A percentile compares a stretch with the other conserved stretches of the same genome.
Evolutionary conservation across 257 asterid genomes (phyloP).

Genomic region (Salvia hispanica): DNA sequence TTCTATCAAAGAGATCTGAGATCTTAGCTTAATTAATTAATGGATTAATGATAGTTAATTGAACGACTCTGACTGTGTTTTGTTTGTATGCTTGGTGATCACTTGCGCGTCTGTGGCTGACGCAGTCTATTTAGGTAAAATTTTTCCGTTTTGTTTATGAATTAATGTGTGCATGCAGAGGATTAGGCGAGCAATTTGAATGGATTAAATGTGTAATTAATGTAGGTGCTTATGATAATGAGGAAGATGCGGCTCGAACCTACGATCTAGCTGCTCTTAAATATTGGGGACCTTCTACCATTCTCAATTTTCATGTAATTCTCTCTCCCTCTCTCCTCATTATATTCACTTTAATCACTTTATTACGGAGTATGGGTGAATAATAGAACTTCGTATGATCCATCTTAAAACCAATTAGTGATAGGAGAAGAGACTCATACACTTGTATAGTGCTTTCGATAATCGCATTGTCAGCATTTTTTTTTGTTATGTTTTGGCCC

Average conservation of each 20-base stretch:
- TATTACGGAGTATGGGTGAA: too few species aligned
- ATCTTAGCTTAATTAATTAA: slow-evolving; percentile 32
- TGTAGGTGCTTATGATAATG: slow-evolving; percentile 85
- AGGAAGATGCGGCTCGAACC: slow-evolving; percentile 84
- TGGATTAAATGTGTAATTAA: slow-evolving; percentile 1
- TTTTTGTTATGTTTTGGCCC: too few species aligned
- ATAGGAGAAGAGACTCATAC: too few species aligned
- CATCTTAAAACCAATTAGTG: too few species aligned
- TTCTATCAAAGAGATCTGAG: slow-evolving; percentile 61
- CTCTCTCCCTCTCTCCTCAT: slow-evolving; percentile 6
- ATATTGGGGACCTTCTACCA: slow-evolving; percentile 73
- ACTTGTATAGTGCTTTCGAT: too few species aligned
- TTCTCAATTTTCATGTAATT: slow-evolving; percentile 59
- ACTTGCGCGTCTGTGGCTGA: slow-evolving; percentile 47
- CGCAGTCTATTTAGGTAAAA: slow-evolving; percentile 86
- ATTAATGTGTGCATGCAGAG: slow-evolving; percentile 32
- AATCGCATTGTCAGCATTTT: too few species aligned
- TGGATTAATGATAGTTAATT: slow-evolving; percentile 26
- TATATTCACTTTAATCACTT: neutral
- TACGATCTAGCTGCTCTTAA: slow-evolving; percentile 95
- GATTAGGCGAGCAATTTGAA: slow-evolving; percentile 18
- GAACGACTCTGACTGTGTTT: slow-evolving; percentile 43
- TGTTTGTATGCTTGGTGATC: slow-evolving; percentile 46
- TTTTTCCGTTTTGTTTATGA: neutral
- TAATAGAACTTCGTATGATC: too few species aligned